Conservation (phyloP, 345 rosid genomes). For the Eucalyptus grandis region DNA sequence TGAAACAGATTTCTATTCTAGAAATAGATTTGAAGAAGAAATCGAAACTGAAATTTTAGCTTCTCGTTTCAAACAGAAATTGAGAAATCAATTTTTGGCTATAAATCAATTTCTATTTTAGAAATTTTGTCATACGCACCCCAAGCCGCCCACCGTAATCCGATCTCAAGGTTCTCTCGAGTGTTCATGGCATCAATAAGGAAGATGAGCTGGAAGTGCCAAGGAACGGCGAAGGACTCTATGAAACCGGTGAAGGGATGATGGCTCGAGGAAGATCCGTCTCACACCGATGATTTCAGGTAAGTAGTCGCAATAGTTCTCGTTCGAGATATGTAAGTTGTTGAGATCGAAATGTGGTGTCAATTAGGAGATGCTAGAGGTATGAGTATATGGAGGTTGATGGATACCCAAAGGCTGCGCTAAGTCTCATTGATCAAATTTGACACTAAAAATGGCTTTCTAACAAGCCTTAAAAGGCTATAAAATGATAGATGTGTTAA, state of each 20-base stretch:
- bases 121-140: no score
- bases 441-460: not conserved
- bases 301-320: not conserved
- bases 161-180: not conserved
- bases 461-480: not conserved
- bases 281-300: not conserved
- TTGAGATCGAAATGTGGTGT: not conserved
- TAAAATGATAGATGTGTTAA: not conserved
- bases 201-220: not conserved
- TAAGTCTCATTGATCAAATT: not conserved
- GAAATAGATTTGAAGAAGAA: no score
- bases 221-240: not conserved
- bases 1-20: no score
- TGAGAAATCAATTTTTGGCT: no score
- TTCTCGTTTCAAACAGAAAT: no score
- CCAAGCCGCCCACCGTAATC: not conserved
- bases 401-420: not conserved
- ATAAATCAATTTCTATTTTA: no score
- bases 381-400: not conserved
- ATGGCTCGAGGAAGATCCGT: not conserved
- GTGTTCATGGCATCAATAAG: not conserved
- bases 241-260: not conserved
- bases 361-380: not conserved
- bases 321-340: not conserved
- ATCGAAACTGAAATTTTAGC: no score